These are phyloP conservation scores for Bjerkandera adusta DNA, from an alignment of 1,284 basidiomycete genomes.

Conservation along the genomic window DNA sequence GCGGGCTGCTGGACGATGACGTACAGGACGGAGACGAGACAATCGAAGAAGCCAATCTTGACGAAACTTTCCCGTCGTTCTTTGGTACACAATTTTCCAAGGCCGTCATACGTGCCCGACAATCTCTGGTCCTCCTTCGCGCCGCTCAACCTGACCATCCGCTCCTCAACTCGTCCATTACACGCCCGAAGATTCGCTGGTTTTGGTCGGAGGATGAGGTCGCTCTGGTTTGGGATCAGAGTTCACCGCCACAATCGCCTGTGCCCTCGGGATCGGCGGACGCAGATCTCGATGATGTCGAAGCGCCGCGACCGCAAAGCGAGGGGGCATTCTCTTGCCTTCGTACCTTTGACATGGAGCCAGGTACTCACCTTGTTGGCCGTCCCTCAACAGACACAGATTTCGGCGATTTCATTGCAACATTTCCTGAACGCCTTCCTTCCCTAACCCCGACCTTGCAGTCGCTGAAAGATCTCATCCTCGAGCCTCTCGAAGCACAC, in stretches of 20 bases:
- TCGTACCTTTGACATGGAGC: slow-evolving; percentile 62
- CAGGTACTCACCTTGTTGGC: slow-evolving; percentile 39
- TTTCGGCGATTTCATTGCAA: slow-evolving; percentile 45
- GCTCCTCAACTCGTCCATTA: slow-evolving; percentile 35
- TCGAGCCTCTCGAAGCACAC: slow-evolving; percentile 55
- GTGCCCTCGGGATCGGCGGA: background rate
- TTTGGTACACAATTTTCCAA: slow-evolving; percentile 47
- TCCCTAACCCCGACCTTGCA: slow-evolving; percentile 59
- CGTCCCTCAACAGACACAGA: slow-evolving; percentile 19
- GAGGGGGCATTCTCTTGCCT: slow-evolving; percentile 45
- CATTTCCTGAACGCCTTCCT: slow-evolving; percentile 59
- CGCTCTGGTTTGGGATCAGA: slow-evolving; percentile 32
- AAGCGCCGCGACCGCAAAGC: background rate
- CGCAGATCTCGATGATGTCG: background rate
- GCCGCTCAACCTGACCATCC: slow-evolving; percentile 60
- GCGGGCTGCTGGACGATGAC: slow-evolving; percentile 10
- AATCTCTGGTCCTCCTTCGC: slow-evolving; percentile 61
- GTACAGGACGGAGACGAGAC: slow-evolving; percentile 8
- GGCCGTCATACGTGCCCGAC: slow-evolving; percentile 58
- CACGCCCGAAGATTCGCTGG: slow-evolving; percentile 50
- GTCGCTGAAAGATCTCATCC: slow-evolving; percentile 56
- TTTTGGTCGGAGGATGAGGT: slow-evolving; percentile 61
- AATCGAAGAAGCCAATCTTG: slow-evolving; percentile 17
- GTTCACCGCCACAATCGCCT: background rate
- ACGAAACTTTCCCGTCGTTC: slow-evolving; percentile 53